Conservation (phyloP, 1,284 basidiomycete genomes). For the Moniliophthora roreri region DNA sequence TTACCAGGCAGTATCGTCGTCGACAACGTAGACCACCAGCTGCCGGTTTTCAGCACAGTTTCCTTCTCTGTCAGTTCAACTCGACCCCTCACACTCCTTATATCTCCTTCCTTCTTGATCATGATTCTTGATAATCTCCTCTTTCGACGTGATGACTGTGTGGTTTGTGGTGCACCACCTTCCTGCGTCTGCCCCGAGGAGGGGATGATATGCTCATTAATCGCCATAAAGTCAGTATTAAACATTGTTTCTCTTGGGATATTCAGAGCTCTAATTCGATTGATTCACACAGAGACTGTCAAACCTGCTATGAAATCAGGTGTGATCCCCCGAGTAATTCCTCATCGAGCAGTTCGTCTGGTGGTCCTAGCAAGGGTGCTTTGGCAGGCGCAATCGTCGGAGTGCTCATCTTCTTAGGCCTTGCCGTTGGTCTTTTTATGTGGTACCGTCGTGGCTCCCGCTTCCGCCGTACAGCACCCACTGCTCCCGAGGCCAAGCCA, state of each 20-base stretch:
- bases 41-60: conserved; percentile 12
- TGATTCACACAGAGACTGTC: conserved; percentile 49
- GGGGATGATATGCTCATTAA: conserved; percentile 59
- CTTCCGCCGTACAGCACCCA: conserved; percentile 26
- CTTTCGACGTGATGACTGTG: conserved; percentile 37
- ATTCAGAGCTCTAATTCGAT: too few species aligned
- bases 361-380: conserved; percentile 61
- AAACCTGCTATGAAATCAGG: conserved; percentile 50
- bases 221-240: conserved; percentile 53
- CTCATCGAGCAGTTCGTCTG: conserved; percentile 21
- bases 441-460: conserved; percentile 57
- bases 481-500: conserved; percentile 43
- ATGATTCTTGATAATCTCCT: conserved; percentile 56
- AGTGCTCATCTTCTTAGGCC: conserved; percentile 55
- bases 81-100: conserved; percentile 34
- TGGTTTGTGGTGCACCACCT: conserved; percentile 37
- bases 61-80: conserved; percentile 19
- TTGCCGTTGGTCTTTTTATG: conserved; percentile 50
- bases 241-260: too few species aligned
- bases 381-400: conserved; percentile 74
- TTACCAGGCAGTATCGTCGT: not conserved
- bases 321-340: conserved; percentile 38
- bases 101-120: conserved; percentile 21
- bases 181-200: conserved; percentile 55
- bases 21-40: conserved; percentile 8